phyloP scores from a whole-genome alignment of 208 protist species.

The Leishmania lainsoni region DNA sequence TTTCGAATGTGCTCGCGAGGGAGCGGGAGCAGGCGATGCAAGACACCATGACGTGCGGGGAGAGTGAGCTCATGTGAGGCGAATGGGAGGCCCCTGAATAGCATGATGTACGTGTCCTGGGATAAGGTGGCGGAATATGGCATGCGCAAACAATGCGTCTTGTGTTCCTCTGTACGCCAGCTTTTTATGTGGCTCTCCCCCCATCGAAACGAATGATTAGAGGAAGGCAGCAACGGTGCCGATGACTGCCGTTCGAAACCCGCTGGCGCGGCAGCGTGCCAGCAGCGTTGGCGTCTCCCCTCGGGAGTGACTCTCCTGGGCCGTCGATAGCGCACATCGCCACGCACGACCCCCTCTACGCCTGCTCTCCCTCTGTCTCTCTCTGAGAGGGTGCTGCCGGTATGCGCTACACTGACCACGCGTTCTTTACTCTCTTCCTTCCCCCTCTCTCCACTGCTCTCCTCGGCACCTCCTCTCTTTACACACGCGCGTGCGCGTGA shows the following conservation, averaged over 20 bases:
- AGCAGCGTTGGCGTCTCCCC: not conserved
- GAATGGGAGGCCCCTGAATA: not conserved
- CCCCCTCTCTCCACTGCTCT: slow-evolving; percentile 2
- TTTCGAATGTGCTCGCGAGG: slow-evolving; percentile 69
- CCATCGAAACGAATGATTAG: not conserved
- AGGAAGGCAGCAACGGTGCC: not conserved
- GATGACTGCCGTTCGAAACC: not conserved
- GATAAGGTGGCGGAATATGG: not conserved
- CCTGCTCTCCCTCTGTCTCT: not conserved
- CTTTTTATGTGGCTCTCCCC: not conserved
- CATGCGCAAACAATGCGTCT: not conserved
- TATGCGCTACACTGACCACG: not conserved
- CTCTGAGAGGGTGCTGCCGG: not conserved
- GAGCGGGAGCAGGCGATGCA: slow-evolving; percentile 85
- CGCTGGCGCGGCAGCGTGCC: not conserved
- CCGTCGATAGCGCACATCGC: not conserved
- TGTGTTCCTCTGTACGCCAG: not conserved
- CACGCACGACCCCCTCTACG: not conserved
- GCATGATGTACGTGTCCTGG: not conserved
- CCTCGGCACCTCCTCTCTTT: not conserved
- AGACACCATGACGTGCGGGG: slow-evolving; percentile 80
- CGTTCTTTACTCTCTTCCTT: not conserved
- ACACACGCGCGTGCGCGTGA: not conserved
- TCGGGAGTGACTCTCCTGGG: not conserved
- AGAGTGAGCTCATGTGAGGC: slow-evolving; percentile 83